Evolutionary conservation across 1,284 basidiomycete species (phyloP).

Genomic region (Ceratobasidium sp.): DNA sequence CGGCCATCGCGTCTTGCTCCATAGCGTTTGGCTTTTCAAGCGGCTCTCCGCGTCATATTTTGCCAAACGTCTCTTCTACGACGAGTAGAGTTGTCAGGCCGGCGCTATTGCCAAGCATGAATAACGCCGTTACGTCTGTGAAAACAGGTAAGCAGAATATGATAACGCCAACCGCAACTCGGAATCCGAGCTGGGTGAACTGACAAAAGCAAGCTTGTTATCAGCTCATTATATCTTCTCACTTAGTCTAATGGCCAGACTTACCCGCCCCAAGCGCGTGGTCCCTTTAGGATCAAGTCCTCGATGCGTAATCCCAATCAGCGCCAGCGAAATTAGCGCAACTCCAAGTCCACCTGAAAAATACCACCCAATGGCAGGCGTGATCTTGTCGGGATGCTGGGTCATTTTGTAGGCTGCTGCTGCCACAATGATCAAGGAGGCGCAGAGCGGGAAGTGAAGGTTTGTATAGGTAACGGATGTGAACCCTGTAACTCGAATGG

Average conservation of each 20-base stretch:
- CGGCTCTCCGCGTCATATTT: constrained; percentile 32
- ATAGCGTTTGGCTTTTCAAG: constrained; percentile 12
- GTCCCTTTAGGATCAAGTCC: constrained; percentile 46
- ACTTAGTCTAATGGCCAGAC: neutral
- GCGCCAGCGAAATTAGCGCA: constrained; percentile 51
- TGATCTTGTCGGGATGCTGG: constrained; percentile 45
- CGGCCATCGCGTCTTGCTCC: neutral
- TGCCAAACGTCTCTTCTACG: constrained; percentile 35
- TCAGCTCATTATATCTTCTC: neutral
- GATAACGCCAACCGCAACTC: constrained; percentile 41
- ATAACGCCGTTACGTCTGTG: constrained; percentile 35
- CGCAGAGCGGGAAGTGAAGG: constrained; percentile 55
- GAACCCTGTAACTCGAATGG: constrained; percentile 46
- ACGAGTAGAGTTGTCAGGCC: constrained; percentile 18
- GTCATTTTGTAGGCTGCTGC: constrained; percentile 53
- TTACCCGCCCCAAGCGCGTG: constrained; percentile 33
- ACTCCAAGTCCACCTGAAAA: constrained; percentile 55
- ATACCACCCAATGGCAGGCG: constrained; percentile 51
- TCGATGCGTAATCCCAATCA: constrained; percentile 53
- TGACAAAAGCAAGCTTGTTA: neutral
- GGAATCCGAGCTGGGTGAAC: constrained; percentile 43
- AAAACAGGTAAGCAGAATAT: constrained; percentile 43
- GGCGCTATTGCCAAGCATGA: constrained; percentile 8
- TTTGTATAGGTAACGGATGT: constrained; percentile 52
- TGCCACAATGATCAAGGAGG: constrained; percentile 53